A percentile compares a stretch with the other conserved stretches of the same genome.
phyloP scores from a whole-genome alignment of 1,284 basidiomycete genomes.

The Trichosporon coremiiforme region DNA sequence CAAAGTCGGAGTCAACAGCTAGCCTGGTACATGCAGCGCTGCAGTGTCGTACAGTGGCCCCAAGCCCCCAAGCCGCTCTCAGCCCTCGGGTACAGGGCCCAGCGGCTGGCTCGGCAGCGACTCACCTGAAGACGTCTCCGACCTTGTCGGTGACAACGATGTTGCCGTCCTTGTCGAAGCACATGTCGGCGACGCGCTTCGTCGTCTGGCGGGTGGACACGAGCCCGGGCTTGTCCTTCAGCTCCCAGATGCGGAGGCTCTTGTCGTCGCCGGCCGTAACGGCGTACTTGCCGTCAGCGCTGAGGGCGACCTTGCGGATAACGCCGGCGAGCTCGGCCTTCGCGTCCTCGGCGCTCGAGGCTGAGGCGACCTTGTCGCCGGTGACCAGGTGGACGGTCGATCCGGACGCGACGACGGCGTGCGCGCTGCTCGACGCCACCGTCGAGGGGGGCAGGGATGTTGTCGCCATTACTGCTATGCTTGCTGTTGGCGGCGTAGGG shows the following conservation, averaged over 20 bases:
- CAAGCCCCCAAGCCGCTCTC: no score
- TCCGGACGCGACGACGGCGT: constrained; percentile 25
- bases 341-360: constrained; percentile 28
- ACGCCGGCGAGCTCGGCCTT: constrained; percentile 45
- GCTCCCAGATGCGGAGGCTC: constrained; percentile 67
- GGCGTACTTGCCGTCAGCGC: constrained; percentile 60
- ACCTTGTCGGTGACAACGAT: constrained; percentile 53
- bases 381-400: constrained; percentile 25
- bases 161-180: constrained; percentile 33
- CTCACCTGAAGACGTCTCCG: constrained; percentile 50
- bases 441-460: constrained; percentile 29
- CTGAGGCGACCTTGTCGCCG: constrained; percentile 19
- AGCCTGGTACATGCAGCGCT: no score
- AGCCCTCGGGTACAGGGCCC: no score
- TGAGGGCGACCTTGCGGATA: constrained; percentile 66
- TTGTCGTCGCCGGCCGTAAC: constrained; percentile 78
- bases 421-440: constrained; percentile 23
- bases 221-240: constrained; percentile 6
- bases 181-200: constrained; percentile 38
- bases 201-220: constrained; percentile 25
- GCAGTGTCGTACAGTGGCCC: no score
- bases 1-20: no score
- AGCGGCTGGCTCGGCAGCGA: no score
- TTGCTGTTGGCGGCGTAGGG: no score
- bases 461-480: constrained; percentile 14